Conservation (phyloP, 1,139 yeast species). For the Geotrichum siamense region DNA sequence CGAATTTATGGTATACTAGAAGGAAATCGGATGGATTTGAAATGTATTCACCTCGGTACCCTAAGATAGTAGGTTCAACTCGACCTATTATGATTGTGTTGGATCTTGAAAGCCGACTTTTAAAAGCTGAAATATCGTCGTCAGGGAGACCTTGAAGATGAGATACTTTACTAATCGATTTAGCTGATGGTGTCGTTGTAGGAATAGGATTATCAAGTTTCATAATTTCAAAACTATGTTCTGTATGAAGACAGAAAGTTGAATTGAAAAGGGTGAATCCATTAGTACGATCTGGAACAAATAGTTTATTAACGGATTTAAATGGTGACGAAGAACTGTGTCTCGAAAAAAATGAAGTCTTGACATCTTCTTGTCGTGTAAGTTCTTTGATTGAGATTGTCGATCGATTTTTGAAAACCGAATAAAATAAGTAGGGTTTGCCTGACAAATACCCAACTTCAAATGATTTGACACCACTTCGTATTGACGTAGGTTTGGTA, state of each 20-base stretch:
- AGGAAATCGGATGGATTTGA: slow-evolving; percentile 9
- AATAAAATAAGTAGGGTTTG: slow-evolving; percentile 13
- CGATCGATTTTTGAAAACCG: slow-evolving; percentile 10
- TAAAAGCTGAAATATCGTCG: neutral
- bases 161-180: slow-evolving; percentile 1
- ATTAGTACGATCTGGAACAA: slow-evolving; percentile 15
- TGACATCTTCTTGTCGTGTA: slow-evolving; percentile 4
- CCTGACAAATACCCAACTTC: slow-evolving; percentile 12
- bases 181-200: slow-evolving; percentile 5
- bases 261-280: slow-evolving; percentile 16
- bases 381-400: slow-evolving; percentile 13
- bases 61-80: slow-evolving; percentile 7
- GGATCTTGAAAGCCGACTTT: slow-evolving; percentile 3
- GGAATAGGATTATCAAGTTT: slow-evolving; percentile 10
- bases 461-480: slow-evolving; percentile 15
- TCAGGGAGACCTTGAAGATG: slow-evolving; percentile 5
- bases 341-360: slow-evolving; percentile 7
- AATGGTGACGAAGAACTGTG: slow-evolving; percentile 7
- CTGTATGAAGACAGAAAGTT: slow-evolving; percentile 16
- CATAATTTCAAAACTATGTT: slow-evolving; percentile 15
- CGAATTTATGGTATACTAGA: slow-evolving; percentile 18
- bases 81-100: slow-evolving; percentile 12
- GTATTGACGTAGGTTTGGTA: slow-evolving; percentile 10
- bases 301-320: slow-evolving; percentile 13
- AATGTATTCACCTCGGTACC: neutral